phyloP scores from a whole-genome alignment of 2,329 filamentous ascomycete species.

The Blumeria hordei region DNA sequence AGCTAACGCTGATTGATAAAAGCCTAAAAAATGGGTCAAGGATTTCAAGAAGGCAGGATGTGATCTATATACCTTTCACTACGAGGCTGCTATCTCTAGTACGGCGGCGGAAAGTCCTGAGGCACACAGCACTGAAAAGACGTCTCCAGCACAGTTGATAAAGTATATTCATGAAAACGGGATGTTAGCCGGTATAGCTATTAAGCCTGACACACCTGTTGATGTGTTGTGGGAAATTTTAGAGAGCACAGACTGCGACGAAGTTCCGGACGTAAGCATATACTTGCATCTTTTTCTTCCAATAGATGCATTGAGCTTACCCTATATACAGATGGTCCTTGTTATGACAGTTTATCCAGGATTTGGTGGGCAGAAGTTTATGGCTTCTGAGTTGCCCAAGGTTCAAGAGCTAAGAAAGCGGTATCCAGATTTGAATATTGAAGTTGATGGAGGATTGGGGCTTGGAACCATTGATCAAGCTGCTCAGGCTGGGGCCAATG shows the following conservation, averaged over 20 bases:
- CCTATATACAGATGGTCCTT: constrained; percentile 57
- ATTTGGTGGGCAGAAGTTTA: constrained; percentile 96
- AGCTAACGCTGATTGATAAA: constrained; percentile 3
- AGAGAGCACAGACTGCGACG: constrained; percentile 44
- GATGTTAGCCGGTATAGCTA: constrained; percentile 78
- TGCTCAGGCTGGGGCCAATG: constrained; percentile 86
- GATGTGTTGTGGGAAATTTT: constrained; percentile 84
- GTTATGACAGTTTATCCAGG: constrained; percentile 97
- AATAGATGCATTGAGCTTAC: background rate
- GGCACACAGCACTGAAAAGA: constrained; percentile 41
- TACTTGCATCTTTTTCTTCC: background rate
- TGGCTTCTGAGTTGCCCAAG: constrained; percentile 87
- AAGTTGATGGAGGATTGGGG: constrained; percentile 83
- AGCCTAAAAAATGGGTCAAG: constrained; percentile 96
- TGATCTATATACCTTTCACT: constrained; percentile 99
- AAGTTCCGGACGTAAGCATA: constrained; percentile 60
- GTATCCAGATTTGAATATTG: constrained; percentile 87
- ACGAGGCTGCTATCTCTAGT: constrained; percentile 72
- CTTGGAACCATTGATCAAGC: constrained; percentile 79
- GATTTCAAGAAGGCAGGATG: constrained; percentile 86
- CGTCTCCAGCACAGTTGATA: constrained; percentile 64
- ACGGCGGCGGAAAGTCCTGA: constrained; percentile 64
- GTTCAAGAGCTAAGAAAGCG: constrained; percentile 58
- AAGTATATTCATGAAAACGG: constrained; percentile 73
- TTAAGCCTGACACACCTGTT: constrained; percentile 79